These are phyloP conservation scores for Aspergillus spinulosporus DNA, from an alignment of 2,329 filamentous ascomycete genomes.

Conservation along the genomic window DNA sequence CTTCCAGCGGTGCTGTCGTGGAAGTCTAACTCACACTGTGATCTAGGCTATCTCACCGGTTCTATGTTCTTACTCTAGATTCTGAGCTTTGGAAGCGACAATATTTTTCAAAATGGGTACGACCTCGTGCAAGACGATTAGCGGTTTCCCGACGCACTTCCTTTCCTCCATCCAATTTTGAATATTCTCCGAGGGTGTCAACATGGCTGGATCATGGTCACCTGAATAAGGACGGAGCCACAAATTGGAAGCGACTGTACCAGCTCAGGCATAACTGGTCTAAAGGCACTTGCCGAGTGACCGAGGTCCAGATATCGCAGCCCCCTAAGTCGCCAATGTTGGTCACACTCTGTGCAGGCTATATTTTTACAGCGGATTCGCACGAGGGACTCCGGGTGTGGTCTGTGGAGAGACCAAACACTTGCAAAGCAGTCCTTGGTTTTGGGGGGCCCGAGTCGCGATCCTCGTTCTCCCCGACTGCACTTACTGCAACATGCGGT, in stretches of 20 bases:
- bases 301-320: constrained; percentile 68
- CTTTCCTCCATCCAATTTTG: constrained; percentile 39
- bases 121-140: constrained; percentile 74
- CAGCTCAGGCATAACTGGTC: constrained; percentile 90
- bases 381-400: constrained; percentile 73
- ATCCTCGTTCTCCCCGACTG: constrained; percentile 66
- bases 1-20: neutral
- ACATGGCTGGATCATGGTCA: constrained; percentile 64
- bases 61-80: constrained; percentile 72
- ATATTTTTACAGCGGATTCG: constrained; percentile 74
- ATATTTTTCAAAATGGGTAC: constrained; percentile 85
- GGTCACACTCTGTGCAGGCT: constrained; percentile 73
- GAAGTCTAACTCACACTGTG: neutral
- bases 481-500: constrained; percentile 47
- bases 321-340: constrained; percentile 62
- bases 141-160: constrained; percentile 60
- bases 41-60: constrained; percentile 62
- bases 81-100: constrained; percentile 87
- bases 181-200: constrained; percentile 57
- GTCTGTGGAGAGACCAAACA: constrained; percentile 64
- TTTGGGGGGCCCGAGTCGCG: constrained; percentile 45
- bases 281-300: constrained; percentile 74
- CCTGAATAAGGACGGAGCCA: constrained; percentile 52
- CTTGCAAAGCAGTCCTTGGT: constrained; percentile 55
- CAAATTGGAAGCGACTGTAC: constrained; percentile 87